A percentile compares a stretch with the other conserved stretches of the same genome.
Evolutionary conservation across 148 eudicot genomes (phyloP).

Genomic region (Pouteria glomerata): DNA sequence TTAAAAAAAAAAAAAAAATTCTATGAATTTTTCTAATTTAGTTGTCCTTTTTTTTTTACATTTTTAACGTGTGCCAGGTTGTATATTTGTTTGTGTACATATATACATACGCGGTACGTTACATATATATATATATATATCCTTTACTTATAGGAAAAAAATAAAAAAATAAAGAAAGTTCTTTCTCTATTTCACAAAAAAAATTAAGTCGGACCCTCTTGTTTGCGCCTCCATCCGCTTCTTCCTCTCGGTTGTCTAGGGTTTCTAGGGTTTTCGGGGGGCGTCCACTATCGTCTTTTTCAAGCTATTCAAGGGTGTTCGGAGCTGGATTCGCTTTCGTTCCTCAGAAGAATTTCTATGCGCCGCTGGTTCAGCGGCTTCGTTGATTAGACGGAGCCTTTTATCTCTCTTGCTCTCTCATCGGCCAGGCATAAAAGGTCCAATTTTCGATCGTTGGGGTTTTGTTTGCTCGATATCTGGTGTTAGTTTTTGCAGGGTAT

Average conservation of each 20-base stretch:
- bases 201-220: not conserved
- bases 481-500: constrained; percentile 4
- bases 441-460: constrained; percentile 1
- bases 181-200: not conserved
- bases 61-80: too few relatives aligned
- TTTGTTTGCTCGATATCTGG: not conserved
- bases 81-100: too few relatives aligned
- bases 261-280: constrained; percentile 17
- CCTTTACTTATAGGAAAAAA: too few relatives aligned
- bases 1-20: too few relatives aligned
- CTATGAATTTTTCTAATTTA: too few relatives aligned
- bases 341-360: constrained; percentile 25
- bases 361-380: constrained; percentile 47
- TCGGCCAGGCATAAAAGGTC: not conserved
- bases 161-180: too few relatives aligned
- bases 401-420: not conserved
- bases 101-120: too few relatives aligned
- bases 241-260: not conserved
- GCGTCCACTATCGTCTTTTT: constrained; percentile 3
- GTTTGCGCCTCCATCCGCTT: constrained; percentile 7
- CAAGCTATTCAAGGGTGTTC: constrained; percentile 10
- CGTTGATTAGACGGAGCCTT: constrained; percentile 31
- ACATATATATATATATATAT: too few relatives aligned
- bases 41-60: too few relatives aligned
- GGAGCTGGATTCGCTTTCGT: constrained; percentile 42